Conservation (phyloP, 2,329 filamentous ascomycete species). For the Whalleya microplaca region DNA sequence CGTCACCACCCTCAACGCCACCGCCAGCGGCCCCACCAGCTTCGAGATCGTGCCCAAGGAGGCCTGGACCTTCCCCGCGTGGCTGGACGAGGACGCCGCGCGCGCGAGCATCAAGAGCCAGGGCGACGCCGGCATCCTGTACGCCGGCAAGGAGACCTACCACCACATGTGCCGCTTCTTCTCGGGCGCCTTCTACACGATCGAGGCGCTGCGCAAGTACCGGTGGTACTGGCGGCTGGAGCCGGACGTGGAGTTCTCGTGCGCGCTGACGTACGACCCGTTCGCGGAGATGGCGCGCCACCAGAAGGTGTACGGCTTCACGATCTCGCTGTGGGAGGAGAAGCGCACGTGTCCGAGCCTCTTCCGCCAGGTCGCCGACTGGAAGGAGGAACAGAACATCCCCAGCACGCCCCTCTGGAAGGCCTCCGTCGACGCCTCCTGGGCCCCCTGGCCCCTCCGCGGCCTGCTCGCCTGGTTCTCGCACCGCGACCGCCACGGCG, state of each 20-base stretch:
- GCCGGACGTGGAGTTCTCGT: slow-evolving; percentile 49
- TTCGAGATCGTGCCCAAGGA: slow-evolving; percentile 47
- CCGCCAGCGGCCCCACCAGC: slow-evolving; percentile 40
- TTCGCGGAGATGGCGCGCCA: slow-evolving; percentile 49
- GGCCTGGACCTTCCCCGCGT: slow-evolving; percentile 46
- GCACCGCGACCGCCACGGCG: slow-evolving; percentile 44
- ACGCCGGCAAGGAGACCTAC: slow-evolving; percentile 46
- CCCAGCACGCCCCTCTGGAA: slow-evolving; percentile 45
- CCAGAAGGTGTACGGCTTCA: slow-evolving; percentile 49
- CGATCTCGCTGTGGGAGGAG: slow-evolving; percentile 48
- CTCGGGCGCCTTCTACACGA: slow-evolving; percentile 49
- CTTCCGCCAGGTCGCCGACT: slow-evolving; percentile 47
- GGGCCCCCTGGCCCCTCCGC: slow-evolving; percentile 47
- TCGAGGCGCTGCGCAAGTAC: slow-evolving; percentile 46
- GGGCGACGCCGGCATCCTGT: slow-evolving; percentile 41
- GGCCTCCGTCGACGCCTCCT: slow-evolving; percentile 43
- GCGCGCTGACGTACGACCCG: slow-evolving; percentile 50
- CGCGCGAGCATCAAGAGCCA: slow-evolving; percentile 39
- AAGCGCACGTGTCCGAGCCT: slow-evolving; percentile 46
- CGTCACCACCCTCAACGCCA: slow-evolving; percentile 34
- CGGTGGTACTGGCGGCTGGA: slow-evolving; percentile 53
- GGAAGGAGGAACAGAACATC: slow-evolving; percentile 44
- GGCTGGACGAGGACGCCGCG: slow-evolving; percentile 38
- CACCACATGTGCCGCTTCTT: slow-evolving; percentile 50
- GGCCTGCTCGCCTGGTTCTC: slow-evolving; percentile 40